Percentiles rank a stretch among this genome's conserved stretches.
Conservation (phyloP, 306 rosid genomes). For the Glycine latifolia region DNA sequence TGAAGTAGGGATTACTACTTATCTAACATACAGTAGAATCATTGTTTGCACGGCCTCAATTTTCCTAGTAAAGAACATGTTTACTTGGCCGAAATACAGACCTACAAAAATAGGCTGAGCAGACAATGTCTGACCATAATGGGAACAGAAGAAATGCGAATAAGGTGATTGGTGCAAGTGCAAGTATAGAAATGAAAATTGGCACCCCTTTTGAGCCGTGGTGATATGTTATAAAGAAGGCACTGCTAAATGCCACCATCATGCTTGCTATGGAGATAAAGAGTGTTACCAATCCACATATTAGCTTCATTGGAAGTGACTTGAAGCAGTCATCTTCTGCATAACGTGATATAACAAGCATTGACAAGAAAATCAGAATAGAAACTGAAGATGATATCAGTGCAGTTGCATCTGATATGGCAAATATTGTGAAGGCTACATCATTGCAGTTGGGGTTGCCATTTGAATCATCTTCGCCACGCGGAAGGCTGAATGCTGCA, state of each 20-base stretch:
- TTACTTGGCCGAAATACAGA: conserved; percentile 40
- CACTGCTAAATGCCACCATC: conserved; percentile 48
- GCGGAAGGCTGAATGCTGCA: conserved; percentile 46
- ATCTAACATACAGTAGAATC: too few species aligned
- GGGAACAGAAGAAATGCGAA: conserved; percentile 41
- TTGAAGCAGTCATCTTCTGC: too few species aligned
- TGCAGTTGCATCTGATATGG: conserved; percentile 49
- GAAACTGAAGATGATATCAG: conserved; percentile 43
- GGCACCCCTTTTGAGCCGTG: conserved; percentile 36
- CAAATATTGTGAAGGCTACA: conserved; percentile 29
- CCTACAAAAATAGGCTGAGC: conserved; percentile 44
- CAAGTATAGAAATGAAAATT: not conserved
- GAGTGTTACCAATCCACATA: not conserved
- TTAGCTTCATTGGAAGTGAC: too few species aligned
- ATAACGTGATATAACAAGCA: too few species aligned
- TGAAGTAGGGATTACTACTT: too few species aligned
- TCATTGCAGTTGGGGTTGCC: not conserved
- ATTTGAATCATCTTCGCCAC: not conserved
- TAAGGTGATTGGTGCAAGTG: conserved; percentile 33
- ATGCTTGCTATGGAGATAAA: conserved; percentile 50
- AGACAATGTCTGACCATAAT: not conserved
- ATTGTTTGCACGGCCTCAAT: too few species aligned
- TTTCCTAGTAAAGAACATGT: too few species aligned
- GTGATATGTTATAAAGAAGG: conserved; percentile 40
- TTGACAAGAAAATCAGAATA: too few species aligned